These are phyloP conservation scores for Pestalotiopsis sp. DNA, from an alignment of 2,329 filamentous ascomycete species.

Conservation along the genomic window DNA sequence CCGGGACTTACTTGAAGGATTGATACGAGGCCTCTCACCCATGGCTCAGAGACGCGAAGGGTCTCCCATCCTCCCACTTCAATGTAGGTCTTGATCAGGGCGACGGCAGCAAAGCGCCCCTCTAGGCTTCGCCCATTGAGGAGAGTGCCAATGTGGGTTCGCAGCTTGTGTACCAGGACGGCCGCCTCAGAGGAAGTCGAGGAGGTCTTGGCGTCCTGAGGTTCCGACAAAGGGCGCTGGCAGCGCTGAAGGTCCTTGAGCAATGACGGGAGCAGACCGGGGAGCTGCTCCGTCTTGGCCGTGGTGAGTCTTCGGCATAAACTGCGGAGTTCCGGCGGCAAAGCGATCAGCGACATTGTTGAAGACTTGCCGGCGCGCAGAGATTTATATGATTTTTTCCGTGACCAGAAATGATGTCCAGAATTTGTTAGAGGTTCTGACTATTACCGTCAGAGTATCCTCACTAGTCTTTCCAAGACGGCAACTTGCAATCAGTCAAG, in stretches of 20 bases:
- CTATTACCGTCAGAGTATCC: neutral
- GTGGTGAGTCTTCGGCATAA: constrained; percentile 72
- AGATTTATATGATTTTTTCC: neutral
- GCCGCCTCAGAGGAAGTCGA: constrained; percentile 64
- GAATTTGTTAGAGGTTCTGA: neutral
- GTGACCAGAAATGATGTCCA: neutral
- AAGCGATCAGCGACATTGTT: constrained; percentile 35
- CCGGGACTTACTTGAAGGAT: constrained; percentile 64
- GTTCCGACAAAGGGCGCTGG: constrained; percentile 61
- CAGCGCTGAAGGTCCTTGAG: constrained; percentile 61
- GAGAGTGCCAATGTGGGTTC: constrained; percentile 75
- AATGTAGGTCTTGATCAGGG: constrained; percentile 77
- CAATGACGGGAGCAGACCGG: constrained; percentile 71
- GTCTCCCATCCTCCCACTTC: constrained; percentile 86
- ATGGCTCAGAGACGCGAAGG: constrained; percentile 70
- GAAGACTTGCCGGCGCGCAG: neutral
- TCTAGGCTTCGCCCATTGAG: constrained; percentile 75
- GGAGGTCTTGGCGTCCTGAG: constrained; percentile 62
- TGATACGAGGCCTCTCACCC: constrained; percentile 75
- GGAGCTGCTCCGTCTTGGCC: constrained; percentile 72
- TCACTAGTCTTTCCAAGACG: neutral
- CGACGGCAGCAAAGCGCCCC: constrained; percentile 76
- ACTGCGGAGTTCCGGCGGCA: constrained; percentile 61
- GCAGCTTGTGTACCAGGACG: constrained; percentile 79
- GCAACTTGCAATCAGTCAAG: neutral